These are phyloP conservation scores for Boeremia exigua DNA, from an alignment of 2,329 filamentous ascomycete species.

Conservation along the genomic window DNA sequence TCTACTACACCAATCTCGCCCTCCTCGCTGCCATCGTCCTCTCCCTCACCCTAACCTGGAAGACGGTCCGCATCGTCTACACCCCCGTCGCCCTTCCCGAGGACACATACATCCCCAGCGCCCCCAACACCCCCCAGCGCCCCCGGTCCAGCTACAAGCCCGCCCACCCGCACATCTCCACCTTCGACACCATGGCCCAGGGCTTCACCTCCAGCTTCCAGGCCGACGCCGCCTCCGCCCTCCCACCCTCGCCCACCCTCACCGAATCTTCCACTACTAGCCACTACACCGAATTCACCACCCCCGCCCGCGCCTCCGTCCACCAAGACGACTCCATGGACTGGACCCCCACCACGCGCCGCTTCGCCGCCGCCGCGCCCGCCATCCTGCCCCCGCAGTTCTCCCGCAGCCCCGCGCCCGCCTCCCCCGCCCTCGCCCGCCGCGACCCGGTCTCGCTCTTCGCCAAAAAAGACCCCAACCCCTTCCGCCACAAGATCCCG, in stretches of 20 bases:
- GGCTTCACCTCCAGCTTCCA: conserved; percentile 50
- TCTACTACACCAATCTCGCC: conserved; percentile 61
- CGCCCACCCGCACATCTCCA: conserved; percentile 32
- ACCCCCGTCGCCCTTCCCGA: conserved; percentile 42
- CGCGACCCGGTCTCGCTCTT: conserved; percentile 27
- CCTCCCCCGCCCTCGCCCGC: not conserved
- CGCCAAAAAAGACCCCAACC: conserved; percentile 50
- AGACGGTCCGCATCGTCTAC: conserved; percentile 63
- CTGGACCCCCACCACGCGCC: conserved; percentile 65
- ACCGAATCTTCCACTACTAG: conserved; percentile 31
- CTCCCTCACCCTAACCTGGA: conserved; percentile 48
- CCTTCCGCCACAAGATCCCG: conserved; percentile 75
- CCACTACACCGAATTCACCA: conserved; percentile 35
- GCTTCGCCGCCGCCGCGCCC: conserved; percentile 47
- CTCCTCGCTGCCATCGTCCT: conserved; percentile 52
- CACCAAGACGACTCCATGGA: conserved; percentile 69
- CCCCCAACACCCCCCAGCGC: conserved; percentile 24
- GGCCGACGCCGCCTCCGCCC: conserved; percentile 32
- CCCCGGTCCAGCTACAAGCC: conserved; percentile 34
- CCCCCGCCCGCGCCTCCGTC: conserved; percentile 19
- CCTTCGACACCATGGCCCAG: conserved; percentile 45
- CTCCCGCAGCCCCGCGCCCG: conserved; percentile 12
- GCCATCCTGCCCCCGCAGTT: conserved; percentile 32
- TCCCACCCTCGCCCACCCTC: conserved; percentile 44
- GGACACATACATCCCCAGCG: conserved; percentile 33